These are phyloP conservation scores for Hanseniaspora clermontiae DNA, from an alignment of 805 yeast species.

Conservation along the genomic window DNA sequence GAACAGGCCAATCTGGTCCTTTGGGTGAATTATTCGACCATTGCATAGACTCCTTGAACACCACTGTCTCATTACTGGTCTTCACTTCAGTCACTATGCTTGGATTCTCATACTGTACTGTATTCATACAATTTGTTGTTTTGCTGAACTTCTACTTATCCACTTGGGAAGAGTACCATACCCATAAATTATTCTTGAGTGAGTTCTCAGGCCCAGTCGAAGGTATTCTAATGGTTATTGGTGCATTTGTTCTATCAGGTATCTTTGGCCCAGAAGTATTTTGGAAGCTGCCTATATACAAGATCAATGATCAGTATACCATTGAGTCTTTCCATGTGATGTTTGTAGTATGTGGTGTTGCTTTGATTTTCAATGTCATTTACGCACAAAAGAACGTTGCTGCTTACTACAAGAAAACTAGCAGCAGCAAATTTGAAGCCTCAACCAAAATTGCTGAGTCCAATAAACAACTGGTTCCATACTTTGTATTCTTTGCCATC, in stretches of 20 bases:
- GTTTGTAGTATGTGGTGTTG: slow-evolving; percentile 46
- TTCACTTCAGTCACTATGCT: slow-evolving; percentile 65
- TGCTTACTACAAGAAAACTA: slow-evolving; percentile 31
- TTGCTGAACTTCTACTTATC: slow-evolving; percentile 73
- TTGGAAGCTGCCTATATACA: slow-evolving; percentile 38
- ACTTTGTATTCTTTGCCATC: slow-evolving; percentile 40
- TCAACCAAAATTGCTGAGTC: slow-evolving; percentile 25
- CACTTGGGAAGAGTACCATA: slow-evolving; percentile 93
- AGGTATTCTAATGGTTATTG: slow-evolving; percentile 59
- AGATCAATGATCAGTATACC: slow-evolving; percentile 27
- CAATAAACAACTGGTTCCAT: slow-evolving; percentile 53
- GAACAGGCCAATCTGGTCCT: slow-evolving; percentile 91
- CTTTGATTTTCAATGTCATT: slow-evolving; percentile 49
- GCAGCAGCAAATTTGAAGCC: slow-evolving; percentile 22
- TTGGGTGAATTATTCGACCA: slow-evolving; percentile 91
- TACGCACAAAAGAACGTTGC: slow-evolving; percentile 55
- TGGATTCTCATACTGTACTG: slow-evolving; percentile 52
- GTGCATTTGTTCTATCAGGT: slow-evolving; percentile 50
- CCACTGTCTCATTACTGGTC: slow-evolving; percentile 64
- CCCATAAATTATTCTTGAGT: slow-evolving; percentile 66
- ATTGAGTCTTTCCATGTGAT: slow-evolving; percentile 36
- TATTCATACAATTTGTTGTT: slow-evolving; percentile 58
- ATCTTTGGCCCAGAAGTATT: slow-evolving; percentile 47
- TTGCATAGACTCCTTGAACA: slow-evolving; percentile 62
- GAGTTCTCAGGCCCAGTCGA: slow-evolving; percentile 90